These are phyloP conservation scores for Martiniozyma asiatica DNA, from an alignment of 1,139 yeast genomes.

Conservation along the genomic window DNA sequence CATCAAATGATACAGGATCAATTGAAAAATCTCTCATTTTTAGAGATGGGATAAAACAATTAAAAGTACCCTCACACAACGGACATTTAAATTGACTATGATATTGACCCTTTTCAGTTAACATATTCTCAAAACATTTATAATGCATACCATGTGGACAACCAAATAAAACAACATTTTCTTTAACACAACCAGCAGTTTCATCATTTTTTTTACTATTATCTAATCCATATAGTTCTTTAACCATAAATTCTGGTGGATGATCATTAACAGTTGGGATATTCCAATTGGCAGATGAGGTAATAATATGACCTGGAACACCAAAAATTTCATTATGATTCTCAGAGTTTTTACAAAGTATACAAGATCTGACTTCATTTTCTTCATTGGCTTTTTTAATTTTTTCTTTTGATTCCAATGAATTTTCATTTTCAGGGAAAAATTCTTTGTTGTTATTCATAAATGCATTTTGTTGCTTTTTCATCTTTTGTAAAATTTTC, in stretches of 20 bases:
- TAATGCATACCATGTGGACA: constrained; percentile 66
- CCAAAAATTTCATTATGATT: constrained; percentile 38
- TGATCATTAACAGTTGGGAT: constrained; percentile 26
- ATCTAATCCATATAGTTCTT: constrained; percentile 8
- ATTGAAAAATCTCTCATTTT: constrained; percentile 15
- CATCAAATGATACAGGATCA: constrained; percentile 12
- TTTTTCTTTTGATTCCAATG: constrained; percentile 7
- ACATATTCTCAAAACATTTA: constrained; percentile 33
- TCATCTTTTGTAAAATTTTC: constrained; percentile 65
- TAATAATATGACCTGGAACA: constrained; percentile 31
- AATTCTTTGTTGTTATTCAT: constrained; percentile 32
- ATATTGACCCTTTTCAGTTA: constrained; percentile 14
- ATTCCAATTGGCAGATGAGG: constrained; percentile 34
- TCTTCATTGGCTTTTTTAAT: constrained; percentile 2
- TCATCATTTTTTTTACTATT: not conserved
- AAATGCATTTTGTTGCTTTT: constrained; percentile 65
- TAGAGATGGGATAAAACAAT: constrained; percentile 34
- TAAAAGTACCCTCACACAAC: constrained; percentile 44
- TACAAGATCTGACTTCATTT: constrained; percentile 34
- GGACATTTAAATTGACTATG: constrained; percentile 42
- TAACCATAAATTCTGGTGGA: constrained; percentile 17
- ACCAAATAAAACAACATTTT: constrained; percentile 35
- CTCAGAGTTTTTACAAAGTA: constrained; percentile 54
- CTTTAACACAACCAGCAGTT: constrained; percentile 10
- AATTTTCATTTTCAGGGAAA: constrained; percentile 10